Conservation (phyloP, 352 stramenopile genomes). For the Pythium phragmiticola region DNA sequence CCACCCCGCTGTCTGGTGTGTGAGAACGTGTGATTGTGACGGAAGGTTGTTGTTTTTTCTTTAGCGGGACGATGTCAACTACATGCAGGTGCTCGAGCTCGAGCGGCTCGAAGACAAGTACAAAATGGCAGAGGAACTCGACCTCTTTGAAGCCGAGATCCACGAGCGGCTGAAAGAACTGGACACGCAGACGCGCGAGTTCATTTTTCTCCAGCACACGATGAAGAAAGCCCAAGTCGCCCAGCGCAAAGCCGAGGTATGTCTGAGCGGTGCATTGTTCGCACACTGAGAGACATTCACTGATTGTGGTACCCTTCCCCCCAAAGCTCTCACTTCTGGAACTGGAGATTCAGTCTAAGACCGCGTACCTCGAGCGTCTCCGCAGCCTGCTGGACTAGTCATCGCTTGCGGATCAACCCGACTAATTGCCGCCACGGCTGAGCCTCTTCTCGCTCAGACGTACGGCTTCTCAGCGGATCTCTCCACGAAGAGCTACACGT, state of each 20-base stretch:
- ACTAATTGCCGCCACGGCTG: too few species aligned
- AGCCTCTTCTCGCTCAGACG: constrained; percentile 19
- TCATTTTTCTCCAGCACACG: constrained; percentile 41
- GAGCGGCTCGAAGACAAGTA: constrained; percentile 61
- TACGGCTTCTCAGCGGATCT: not conserved
- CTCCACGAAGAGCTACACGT: not conserved
- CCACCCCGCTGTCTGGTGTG: not conserved
- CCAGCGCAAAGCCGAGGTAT: constrained; percentile 57
- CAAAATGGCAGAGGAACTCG: constrained; percentile 54
- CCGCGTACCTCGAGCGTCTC: constrained; percentile 50
- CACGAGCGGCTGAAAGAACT: constrained; percentile 35
- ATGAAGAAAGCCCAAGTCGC: constrained; percentile 51
- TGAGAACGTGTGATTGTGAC: too few species aligned
- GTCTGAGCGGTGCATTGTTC: not conserved
- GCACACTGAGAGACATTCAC: not conserved
- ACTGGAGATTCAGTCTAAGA: constrained; percentile 64
- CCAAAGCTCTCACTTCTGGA: constrained; percentile 60
- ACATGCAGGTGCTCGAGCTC: constrained; percentile 52
- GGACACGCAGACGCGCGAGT: constrained; percentile 38
- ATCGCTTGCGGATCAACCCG: too few species aligned
- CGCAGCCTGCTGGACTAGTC: constrained; percentile 22
- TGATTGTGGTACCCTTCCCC: not conserved
- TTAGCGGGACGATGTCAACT: constrained; percentile 62
- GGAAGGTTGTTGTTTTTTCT: not conserved
- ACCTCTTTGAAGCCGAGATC: constrained; percentile 62